Conservation (phyloP, 805 yeast genomes). For the Limtongia smithiae region DNA sequence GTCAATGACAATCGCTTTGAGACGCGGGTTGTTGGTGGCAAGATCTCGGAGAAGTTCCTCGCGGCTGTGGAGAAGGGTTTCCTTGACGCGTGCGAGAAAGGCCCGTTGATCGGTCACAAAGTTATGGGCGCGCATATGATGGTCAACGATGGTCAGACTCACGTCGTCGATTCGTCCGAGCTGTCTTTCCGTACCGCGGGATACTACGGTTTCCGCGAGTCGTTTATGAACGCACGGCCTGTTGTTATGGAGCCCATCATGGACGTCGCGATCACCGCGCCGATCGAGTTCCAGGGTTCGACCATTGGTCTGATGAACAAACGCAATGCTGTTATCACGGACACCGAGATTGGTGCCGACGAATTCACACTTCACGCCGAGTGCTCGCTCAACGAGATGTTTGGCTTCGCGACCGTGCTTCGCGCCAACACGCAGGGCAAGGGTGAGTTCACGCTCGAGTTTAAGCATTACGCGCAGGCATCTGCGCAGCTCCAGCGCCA, state of each 20-base stretch:
- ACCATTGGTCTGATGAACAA: slow-evolving; percentile 91
- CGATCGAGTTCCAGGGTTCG: slow-evolving; percentile 91
- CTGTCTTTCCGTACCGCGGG: slow-evolving; percentile 93
- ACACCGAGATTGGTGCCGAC: slow-evolving; percentile 89
- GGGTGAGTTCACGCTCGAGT: slow-evolving; percentile 95
- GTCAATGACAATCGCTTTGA: slow-evolving; percentile 57
- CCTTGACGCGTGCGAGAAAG: slow-evolving; percentile 90
- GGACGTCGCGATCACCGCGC: slow-evolving; percentile 90
- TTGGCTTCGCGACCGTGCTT: slow-evolving; percentile 91
- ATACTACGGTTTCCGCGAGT: slow-evolving; percentile 84
- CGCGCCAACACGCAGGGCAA: slow-evolving; percentile 98
- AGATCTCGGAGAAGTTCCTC: slow-evolving; percentile 90
- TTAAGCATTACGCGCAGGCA: slow-evolving; percentile 86
- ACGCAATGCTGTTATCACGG: slow-evolving; percentile 84
- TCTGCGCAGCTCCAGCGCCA: slow-evolving; percentile 86
- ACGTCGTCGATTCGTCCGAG: slow-evolving; percentile 95
- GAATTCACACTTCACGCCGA: slow-evolving; percentile 92
- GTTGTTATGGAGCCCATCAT: slow-evolving; percentile 93
- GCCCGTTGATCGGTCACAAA: slow-evolving; percentile 92
- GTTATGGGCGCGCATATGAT: slow-evolving; percentile 92
- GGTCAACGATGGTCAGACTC: slow-evolving; percentile 95
- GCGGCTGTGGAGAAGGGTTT: slow-evolving; percentile 89
- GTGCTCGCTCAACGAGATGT: slow-evolving; percentile 93
- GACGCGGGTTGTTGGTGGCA: slow-evolving; percentile 92
- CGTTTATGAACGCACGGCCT: slow-evolving; percentile 79